phyloP scores from a whole-genome alignment of 768 basidiomycete species.

The Suillus ampliporus region DNA sequence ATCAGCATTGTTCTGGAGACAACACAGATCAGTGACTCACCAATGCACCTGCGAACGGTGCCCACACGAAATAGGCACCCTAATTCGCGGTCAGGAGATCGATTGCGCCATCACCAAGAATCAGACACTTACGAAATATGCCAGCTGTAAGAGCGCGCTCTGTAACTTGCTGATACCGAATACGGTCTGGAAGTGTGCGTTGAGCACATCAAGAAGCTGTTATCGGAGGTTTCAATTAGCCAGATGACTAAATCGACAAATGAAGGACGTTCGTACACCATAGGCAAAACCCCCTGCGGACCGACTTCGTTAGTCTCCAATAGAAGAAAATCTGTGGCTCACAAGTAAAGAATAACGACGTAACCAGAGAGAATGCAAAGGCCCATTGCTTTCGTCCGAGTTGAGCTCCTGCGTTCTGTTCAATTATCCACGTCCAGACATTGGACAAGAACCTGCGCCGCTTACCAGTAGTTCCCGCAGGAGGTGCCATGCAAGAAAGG shows the following conservation, averaged over 20 bases:
- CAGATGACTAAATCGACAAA: conserved; percentile 11
- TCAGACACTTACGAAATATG: conserved; percentile 60
- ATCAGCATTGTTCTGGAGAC: conserved; percentile 9
- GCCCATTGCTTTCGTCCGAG: conserved; percentile 52
- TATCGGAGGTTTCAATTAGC: background rate
- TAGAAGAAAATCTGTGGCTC: conserved; percentile 23
- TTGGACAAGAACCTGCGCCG: background rate
- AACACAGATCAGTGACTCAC: conserved; percentile 41
- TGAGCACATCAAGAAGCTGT: conserved; percentile 69
- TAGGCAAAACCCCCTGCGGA: conserved; percentile 70
- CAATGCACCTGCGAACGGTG: conserved; percentile 62
- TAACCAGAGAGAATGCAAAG: conserved; percentile 71
- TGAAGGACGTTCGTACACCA: conserved; percentile 47
- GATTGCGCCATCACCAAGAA: background rate
- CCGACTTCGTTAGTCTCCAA: conserved; percentile 2
- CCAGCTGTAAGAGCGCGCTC: conserved; percentile 76
- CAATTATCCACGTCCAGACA: background rate
- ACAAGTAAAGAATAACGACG: conserved; percentile 80
- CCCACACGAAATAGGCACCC: conserved; percentile 68
- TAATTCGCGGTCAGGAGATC: conserved; percentile 17
- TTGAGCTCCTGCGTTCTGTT: conserved; percentile 38
- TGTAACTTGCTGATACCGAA: conserved; percentile 72
- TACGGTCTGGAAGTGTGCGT: conserved; percentile 75
- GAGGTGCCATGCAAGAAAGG: conserved; percentile 40
- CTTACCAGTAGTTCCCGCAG: conserved; percentile 49